phyloP scores from a whole-genome alignment of 495 filamentous ascomycete species.

The Hamigera avellanea region DNA sequence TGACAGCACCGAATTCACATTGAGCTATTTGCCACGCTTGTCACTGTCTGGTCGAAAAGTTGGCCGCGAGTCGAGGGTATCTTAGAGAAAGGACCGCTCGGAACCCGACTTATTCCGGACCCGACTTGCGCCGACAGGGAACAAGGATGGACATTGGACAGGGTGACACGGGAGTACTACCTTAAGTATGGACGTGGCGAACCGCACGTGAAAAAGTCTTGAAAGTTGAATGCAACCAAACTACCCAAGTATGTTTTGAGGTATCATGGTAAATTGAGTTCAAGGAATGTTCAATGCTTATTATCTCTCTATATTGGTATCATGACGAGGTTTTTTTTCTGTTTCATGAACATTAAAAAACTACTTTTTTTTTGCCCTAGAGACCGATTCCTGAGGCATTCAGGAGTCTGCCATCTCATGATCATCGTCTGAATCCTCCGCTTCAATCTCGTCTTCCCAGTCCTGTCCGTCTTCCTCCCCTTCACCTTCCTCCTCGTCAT shows the following conservation, averaged over 20 bases:
- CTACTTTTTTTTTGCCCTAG: background rate
- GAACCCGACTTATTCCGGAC: slow-evolving; percentile 25
- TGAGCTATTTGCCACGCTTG: slow-evolving; percentile 17
- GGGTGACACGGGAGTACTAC: too few relatives aligned
- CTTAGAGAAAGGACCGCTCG: slow-evolving; percentile 15
- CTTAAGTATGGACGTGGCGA: too few relatives aligned
- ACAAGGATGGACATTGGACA: too few relatives aligned
- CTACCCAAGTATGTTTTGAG: too few relatives aligned
- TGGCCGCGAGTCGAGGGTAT: slow-evolving; percentile 10
- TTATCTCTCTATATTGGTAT: slow-evolving; percentile 19
- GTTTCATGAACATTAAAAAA: too few relatives aligned
- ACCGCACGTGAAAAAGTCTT: too few relatives aligned
- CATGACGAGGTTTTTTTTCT: too few relatives aligned
- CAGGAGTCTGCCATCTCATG: slow-evolving; percentile 39
- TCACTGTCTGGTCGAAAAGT: slow-evolving; percentile 14
- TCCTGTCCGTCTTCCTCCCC: slow-evolving; percentile 28
- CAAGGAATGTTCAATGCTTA: slow-evolving; percentile 1
- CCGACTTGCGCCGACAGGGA: slow-evolving; percentile 8
- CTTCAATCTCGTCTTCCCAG: slow-evolving; percentile 21
- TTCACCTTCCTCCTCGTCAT: slow-evolving; percentile 35
- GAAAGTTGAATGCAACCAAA: too few relatives aligned
- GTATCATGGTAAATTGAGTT: slow-evolving; percentile 19
- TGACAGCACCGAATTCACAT: slow-evolving; percentile 21
- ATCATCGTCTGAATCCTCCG: slow-evolving; percentile 33
- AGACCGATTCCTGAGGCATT: slow-evolving; percentile 1